phyloP scores from a whole-genome alignment of 345 rosid genomes.

The Litchi chinensis region DNA sequence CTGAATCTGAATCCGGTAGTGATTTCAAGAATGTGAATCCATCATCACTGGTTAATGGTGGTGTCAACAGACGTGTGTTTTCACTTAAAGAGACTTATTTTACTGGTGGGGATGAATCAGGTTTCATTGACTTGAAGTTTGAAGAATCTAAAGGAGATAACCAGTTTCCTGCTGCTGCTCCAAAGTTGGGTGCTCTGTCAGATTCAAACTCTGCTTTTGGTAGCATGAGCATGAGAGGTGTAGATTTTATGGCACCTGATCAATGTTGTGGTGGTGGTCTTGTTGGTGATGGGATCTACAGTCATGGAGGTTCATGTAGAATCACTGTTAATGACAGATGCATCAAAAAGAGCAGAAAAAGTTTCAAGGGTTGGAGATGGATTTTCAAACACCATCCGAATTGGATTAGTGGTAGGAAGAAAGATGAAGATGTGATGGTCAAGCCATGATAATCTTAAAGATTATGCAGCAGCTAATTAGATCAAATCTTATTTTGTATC shows the following conservation, averaged over 20 bases:
- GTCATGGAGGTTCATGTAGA: constrained; percentile 65
- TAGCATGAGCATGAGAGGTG: constrained; percentile 62
- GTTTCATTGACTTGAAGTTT: constrained; percentile 88
- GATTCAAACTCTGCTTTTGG: constrained; percentile 55
- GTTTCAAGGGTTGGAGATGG: constrained; percentile 97
- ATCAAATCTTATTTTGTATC: constrained; percentile 14
- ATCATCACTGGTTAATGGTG: constrained; percentile 12
- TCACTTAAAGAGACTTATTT: constrained; percentile 77
- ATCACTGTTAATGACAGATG: constrained; percentile 62
- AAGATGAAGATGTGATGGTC: constrained; percentile 35
- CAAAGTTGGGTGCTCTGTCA: constrained; percentile 34
- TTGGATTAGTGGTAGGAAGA: constrained; percentile 41
- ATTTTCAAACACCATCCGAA: constrained; percentile 66
- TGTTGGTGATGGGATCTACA: constrained; percentile 27
- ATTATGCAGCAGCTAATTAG: constrained; percentile 17
- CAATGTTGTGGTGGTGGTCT: constrained; percentile 28
- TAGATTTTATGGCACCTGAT: constrained; percentile 34
- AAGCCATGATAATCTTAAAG: constrained; percentile 16
- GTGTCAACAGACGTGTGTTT: constrained; percentile 54
- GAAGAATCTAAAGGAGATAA: constrained; percentile 42
- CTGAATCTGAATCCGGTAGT: constrained; percentile 32
- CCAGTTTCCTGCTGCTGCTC: constrained; percentile 16
- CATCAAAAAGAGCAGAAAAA: constrained; percentile 69
- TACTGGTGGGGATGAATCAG: constrained; percentile 71
- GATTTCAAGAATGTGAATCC: constrained; percentile 12